Evolutionary conservation across 805 yeast species (phyloP).

Genomic region (Candida silvatica): DNA sequence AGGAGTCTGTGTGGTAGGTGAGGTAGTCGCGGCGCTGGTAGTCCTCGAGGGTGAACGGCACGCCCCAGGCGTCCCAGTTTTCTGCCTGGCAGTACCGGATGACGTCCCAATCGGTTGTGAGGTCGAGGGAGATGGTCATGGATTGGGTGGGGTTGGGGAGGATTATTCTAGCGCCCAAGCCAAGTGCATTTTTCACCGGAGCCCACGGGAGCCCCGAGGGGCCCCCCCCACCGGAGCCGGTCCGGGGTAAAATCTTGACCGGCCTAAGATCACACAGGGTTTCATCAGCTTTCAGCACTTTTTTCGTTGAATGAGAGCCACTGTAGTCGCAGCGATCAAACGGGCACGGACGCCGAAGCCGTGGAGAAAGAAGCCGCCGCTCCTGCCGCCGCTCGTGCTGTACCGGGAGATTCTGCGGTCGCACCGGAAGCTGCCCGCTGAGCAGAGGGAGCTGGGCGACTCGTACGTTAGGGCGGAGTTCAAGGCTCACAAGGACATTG

Average conservation of each 20-base stretch:
- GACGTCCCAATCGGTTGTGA: conserved; percentile 11
- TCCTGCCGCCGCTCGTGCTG: conserved; percentile 75
- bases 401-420: conserved; percentile 80
- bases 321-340: too few species aligned
- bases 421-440: conserved; percentile 58
- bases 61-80: conserved; percentile 21
- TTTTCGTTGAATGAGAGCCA: too few species aligned
- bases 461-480: conserved; percentile 85
- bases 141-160: not conserved
- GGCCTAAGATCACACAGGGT: too few species aligned
- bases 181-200: too few species aligned
- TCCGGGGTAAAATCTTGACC: too few species aligned
- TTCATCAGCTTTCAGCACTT: not conserved
- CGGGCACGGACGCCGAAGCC: conserved; percentile 16
- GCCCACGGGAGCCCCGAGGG: too few species aligned
- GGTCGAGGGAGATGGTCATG: conserved; percentile 8
- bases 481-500: conserved; percentile 69
- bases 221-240: too few species aligned
- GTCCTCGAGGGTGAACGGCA: conserved; percentile 11
- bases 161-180: too few species aligned
- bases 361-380: conserved; percentile 27
- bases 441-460: conserved; percentile 78
- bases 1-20: conserved; percentile 9
- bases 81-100: conserved; percentile 14
- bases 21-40: conserved; percentile 18